phyloP scores from a whole-genome alignment of 257 asterid genomes.

The Solanum tarijense region DNA sequence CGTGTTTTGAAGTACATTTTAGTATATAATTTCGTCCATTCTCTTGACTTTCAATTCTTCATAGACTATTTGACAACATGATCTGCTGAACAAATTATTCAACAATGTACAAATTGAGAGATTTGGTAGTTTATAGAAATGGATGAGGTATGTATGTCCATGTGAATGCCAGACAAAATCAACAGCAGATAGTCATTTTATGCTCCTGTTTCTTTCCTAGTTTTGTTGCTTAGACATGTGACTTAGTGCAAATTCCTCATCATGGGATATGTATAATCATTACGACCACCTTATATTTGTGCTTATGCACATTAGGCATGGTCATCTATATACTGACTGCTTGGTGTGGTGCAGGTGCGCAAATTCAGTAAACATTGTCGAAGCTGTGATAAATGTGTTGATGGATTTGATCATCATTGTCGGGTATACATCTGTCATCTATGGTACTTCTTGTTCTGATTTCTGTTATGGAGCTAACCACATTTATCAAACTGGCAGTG shows the following conservation, averaged over 20 bases:
- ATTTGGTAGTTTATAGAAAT: not conserved
- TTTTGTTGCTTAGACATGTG: not conserved
- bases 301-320: not conserved
- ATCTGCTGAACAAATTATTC: not conserved
- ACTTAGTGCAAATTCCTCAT: not conserved
- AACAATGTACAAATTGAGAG: not conserved
- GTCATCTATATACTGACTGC: not conserved
- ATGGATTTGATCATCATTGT: slow-evolving; percentile 99
- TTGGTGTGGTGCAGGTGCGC: slow-evolving; percentile 51
- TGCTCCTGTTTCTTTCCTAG: not conserved
- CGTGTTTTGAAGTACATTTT: not conserved
- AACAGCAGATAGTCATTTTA: not conserved
- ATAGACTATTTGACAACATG: not conserved
- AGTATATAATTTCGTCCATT: not conserved
- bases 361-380: slow-evolving; percentile 96
- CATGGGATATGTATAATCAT: not conserved
- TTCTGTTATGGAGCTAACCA: slow-evolving; percentile 13
- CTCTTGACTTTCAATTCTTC: not conserved
- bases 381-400: slow-evolving; percentile 99
- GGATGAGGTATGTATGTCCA: not conserved
- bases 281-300: not conserved
- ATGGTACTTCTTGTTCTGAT: not conserved
- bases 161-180: not conserved
- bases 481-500: slow-evolving; percentile 45
- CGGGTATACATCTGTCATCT: slow-evolving; percentile 48